Evolutionary conservation across 2,329 filamentous ascomycete species (phyloP), one percentile per base, ranked within the genome.

Genomic region (Akanthomyces lecanii): DNA sequence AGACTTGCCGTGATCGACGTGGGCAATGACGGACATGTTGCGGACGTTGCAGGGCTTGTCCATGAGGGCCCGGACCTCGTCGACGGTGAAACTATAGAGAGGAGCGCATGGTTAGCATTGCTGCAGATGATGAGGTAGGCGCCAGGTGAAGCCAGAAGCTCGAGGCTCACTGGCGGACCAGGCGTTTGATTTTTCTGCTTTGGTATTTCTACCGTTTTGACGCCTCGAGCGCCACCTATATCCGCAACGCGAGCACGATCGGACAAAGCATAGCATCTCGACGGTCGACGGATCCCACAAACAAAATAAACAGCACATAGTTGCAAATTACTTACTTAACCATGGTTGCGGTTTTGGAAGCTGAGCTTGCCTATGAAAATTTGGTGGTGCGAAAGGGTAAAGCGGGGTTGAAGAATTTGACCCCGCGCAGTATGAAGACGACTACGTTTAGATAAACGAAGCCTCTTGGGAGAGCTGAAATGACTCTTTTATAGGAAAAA

Each of bases 21-120:
- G 95, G 81, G 95, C 95, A 92, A 98, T 98, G 81, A 99, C 95
- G 84, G 92, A 97, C 94, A 97, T 98, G 89, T 98, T 98, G 81
- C 85, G 84, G 78, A 89, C 85, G 79, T 89, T 89, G 77, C 78
- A 83, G 72, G 90, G 88, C 82, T 89, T 88, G 87, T 92, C 89
- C 89, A 90, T 91, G 78, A 90, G 74, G 74, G 67, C 72, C 80
- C 89, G 88, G 80, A 92, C 90, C 87, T 92, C 93, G 79, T 98
- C 94, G 83, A 97, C 89, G 77, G 95, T 98, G 89, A 98, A 98
- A 89, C 93, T 97, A 77, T 10, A 42, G 44, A 18, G 14, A 30
- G 11, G 44, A 28, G 33, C 62, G 65, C 62, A 58, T 65, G 65
- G 64, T 64, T 63, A 63, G 68, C 64, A 18, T 50, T 23, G 11